phyloP scores from a whole-genome alignment of 1,284 basidiomycete species.

The Gastroboletus turbinatus region DNA sequence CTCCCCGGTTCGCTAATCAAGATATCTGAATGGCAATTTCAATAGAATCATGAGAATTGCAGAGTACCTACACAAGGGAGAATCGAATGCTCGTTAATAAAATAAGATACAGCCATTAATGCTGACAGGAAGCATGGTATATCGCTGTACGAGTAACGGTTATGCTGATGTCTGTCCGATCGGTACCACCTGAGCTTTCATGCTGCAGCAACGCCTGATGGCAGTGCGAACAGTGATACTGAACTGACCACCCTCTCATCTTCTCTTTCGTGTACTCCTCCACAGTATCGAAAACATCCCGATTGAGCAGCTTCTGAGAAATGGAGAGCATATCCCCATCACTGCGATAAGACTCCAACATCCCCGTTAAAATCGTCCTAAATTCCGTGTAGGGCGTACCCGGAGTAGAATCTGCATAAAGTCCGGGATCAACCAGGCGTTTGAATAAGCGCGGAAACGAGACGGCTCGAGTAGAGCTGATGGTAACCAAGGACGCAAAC shows the following conservation, averaged over 20 bases:
- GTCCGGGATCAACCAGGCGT: conserved; percentile 77
- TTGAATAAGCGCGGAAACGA: conserved; percentile 93
- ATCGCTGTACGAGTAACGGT: conserved; percentile 60
- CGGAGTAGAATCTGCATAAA: conserved; percentile 43
- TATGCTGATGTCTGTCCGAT: conserved; percentile 36
- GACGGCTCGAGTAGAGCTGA: conserved; percentile 77
- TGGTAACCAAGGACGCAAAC: conserved; percentile 82
- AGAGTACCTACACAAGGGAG: neutral
- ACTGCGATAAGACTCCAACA: conserved; percentile 91
- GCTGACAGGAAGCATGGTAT: conserved; percentile 56
- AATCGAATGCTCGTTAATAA: neutral
- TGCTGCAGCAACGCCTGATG: conserved; percentile 40
- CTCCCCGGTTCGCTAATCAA: neutral
- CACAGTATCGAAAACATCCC: conserved; percentile 79
- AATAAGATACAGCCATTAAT: conserved; percentile 26
- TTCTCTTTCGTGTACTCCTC: conserved; percentile 53
- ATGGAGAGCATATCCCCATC: conserved; percentile 92
- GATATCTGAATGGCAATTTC: neutral
- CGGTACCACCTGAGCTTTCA: conserved; percentile 10
- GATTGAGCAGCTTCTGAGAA: conserved; percentile 80
- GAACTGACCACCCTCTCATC: conserved; percentile 52
- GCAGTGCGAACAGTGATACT: conserved; percentile 47
- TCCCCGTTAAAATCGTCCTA: conserved; percentile 85
- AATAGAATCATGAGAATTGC: conserved; percentile 22
- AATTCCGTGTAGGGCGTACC: conserved; percentile 89